Percentiles rank a stretch among this genome's conserved stretches.
These are phyloP conservation scores for Mortierella alpina DNA, from an alignment of 192 early-diverging fungal species.

Conservation along the genomic window DNA sequence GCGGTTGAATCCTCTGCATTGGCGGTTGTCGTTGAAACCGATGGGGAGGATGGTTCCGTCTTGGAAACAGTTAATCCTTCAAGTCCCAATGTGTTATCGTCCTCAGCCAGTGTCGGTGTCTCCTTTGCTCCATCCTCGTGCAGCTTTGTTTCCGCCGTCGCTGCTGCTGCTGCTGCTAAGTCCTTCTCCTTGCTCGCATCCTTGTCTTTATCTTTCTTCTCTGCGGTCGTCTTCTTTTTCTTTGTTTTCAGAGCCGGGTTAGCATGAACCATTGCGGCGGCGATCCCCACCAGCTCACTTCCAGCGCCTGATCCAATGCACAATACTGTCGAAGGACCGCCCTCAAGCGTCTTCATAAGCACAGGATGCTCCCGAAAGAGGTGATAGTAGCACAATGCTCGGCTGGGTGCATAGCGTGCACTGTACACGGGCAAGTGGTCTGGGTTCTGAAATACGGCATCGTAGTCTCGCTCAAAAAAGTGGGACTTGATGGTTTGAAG, in stretches of 20 bases:
- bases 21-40: background rate
- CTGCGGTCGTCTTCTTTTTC: conserved; percentile 15
- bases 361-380: conserved; percentile 66
- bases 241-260: conserved; percentile 23
- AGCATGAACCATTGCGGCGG: conserved; percentile 71
- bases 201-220: conserved; percentile 7
- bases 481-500: conserved; percentile 82
- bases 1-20: background rate
- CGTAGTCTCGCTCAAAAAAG: conserved; percentile 87
- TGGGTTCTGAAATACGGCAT: conserved; percentile 82
- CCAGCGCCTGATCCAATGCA: conserved; percentile 88
- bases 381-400: conserved; percentile 87
- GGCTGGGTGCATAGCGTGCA: conserved; percentile 87
- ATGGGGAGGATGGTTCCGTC: background rate
- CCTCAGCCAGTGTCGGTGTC: background rate
- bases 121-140: background rate
- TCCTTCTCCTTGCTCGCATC: background rate
- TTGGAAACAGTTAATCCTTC: no score
- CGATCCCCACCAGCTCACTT: conserved; percentile 85
- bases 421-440: conserved; percentile 82
- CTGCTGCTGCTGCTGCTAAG: background rate
- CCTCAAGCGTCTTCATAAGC: conserved; percentile 63
- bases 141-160: background rate
- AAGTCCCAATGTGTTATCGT: background rate
- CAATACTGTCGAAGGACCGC: conserved; percentile 59